Evolutionary conservation across 2,329 filamentous ascomycete species (phyloP), one percentile per base, ranked within the genome.

Genomic region (Aspergillus pseudoglaucus): DNA sequence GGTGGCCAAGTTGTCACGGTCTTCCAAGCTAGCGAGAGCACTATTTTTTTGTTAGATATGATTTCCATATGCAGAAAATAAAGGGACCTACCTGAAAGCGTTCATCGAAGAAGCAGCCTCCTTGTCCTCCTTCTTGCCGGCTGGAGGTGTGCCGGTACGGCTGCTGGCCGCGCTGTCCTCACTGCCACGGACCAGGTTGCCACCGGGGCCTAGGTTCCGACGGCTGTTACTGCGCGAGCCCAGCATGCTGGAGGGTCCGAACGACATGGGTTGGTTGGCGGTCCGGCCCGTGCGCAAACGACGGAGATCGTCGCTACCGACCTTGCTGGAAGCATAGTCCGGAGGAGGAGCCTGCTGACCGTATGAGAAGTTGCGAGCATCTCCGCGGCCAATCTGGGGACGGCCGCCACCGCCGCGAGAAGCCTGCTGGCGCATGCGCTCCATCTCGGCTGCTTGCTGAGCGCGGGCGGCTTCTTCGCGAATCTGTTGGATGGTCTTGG

Each of bases 401-500:
- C 89, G 87, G 45, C 85, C 77, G 43, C 80, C 77, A 42, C 80
- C 78, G 52, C 88, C 84, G 57, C 88, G 66, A 60, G 54, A 65
- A 45, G 68, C 67, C 53, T 74, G 71, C 48, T 75, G 75, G 44
- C 77, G 75, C 40, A 73, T 65, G 52, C 78, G 75, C 63, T 82
- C 79, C 61, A 77, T 71, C 62, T 96, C 90, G 47, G 85, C 85
- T 51, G 89, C 88, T 71, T 91, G 90, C 57, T 87, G 83, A 40
- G 86, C 87, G 53, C 85, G 85, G 46, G 81, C 78, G 56, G 89
- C 89, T 72, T 89, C 85, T 58, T 84, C 85, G 66, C 90, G 88
- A 57, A 98, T 88, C 73, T 97, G 88, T 3, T 90, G 83, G 46
- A 98, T 86, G 7, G 93, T 98, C 83, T 96, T 96, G 50, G 93